Evolutionary conservation across 2,329 filamentous ascomycete genomes (phyloP).

Genomic region (Ophiosphaerella korrae): DNA sequence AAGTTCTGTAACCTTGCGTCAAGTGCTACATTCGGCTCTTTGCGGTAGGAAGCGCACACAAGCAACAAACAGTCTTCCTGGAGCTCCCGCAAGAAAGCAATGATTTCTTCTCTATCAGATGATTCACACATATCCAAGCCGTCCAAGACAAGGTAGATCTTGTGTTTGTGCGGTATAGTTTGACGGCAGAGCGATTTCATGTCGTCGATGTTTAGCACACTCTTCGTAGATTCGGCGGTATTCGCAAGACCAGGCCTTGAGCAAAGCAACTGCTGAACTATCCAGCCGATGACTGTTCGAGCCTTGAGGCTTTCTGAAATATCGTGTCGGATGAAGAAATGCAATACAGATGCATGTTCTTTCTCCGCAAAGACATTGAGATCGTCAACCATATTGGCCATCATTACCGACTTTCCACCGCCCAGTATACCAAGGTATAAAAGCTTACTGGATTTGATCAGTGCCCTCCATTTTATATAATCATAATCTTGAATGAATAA

Average conservation of each 20-base stretch:
- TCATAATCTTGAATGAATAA: constrained; percentile 24
- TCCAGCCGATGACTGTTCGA: constrained; percentile 27
- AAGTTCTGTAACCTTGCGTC: not conserved
- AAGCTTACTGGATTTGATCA: constrained; percentile 33
- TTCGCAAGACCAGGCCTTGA: constrained; percentile 21
- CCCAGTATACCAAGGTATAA: constrained; percentile 50
- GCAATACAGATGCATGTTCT: constrained; percentile 12
- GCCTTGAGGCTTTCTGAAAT: constrained; percentile 26
- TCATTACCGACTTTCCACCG: constrained; percentile 52
- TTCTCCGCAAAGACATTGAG: constrained; percentile 10
- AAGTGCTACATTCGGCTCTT: constrained; percentile 20
- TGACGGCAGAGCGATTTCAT: constrained; percentile 21
- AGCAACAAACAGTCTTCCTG: constrained; percentile 24
- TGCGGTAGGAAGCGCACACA: constrained; percentile 31
- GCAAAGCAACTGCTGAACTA: constrained; percentile 45
- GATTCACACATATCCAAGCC: constrained; percentile 42
- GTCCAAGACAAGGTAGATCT: constrained; percentile 42
- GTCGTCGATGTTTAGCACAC: constrained; percentile 13
- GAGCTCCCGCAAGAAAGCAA: constrained; percentile 23
- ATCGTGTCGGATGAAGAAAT: constrained; percentile 34
- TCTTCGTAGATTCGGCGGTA: not conserved
- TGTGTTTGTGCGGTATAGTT: constrained; percentile 14
- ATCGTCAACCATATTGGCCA: constrained; percentile 51
- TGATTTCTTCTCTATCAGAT: constrained; percentile 13
- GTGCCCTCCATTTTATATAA: constrained; percentile 38